Evolutionary conservation across 2,329 filamentous ascomycete species (phyloP).

Genomic region (Cercospora sp.): DNA sequence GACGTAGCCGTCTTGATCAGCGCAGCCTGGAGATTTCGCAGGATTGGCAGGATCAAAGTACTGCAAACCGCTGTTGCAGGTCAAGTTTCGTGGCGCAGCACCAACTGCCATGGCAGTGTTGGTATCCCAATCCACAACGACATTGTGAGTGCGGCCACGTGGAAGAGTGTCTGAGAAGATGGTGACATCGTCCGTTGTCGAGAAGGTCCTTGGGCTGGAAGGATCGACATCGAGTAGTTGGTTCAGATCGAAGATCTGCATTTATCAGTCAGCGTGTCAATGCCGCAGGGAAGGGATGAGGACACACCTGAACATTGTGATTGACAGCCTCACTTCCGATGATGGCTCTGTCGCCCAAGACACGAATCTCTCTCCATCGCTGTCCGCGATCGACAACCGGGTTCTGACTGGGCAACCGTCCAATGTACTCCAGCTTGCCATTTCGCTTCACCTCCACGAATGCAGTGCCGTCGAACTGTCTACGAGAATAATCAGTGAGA

Average conservation of each 20-base stretch:
- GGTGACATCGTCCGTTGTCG: constrained; percentile 44
- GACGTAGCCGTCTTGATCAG: constrained; percentile 51
- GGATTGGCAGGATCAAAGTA: constrained; percentile 50
- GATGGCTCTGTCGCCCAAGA: constrained; percentile 45
- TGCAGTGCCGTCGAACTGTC: constrained; percentile 54
- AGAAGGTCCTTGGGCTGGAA: constrained; percentile 45
- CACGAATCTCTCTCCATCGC: constrained; percentile 56
- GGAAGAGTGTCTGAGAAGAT: constrained; percentile 45
- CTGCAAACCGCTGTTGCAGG: constrained; percentile 52
- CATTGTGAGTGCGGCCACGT: constrained; percentile 48
- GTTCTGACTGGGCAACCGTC: constrained; percentile 44
- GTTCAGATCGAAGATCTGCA: constrained; percentile 61
- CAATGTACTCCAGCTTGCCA: constrained; percentile 55
- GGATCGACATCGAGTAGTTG: constrained; percentile 54
- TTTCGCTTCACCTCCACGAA: constrained; percentile 53
- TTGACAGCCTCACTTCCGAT: constrained; percentile 48
- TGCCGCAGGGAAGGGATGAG: too few relatives aligned
- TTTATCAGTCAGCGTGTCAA: too few relatives aligned
- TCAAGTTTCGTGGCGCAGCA: constrained; percentile 44
- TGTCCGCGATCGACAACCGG: constrained; percentile 23
- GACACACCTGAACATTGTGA: constrained; percentile 59
- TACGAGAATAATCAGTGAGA: neutral
- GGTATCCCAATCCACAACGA: constrained; percentile 53
- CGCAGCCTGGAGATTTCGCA: neutral
- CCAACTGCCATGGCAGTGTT: constrained; percentile 48